A percentile compares a stretch with the other conserved stretches of the same genome.
phyloP scores from a whole-genome alignment of 2,329 filamentous ascomycete species.

The Chrysoporthe puriensis region DNA sequence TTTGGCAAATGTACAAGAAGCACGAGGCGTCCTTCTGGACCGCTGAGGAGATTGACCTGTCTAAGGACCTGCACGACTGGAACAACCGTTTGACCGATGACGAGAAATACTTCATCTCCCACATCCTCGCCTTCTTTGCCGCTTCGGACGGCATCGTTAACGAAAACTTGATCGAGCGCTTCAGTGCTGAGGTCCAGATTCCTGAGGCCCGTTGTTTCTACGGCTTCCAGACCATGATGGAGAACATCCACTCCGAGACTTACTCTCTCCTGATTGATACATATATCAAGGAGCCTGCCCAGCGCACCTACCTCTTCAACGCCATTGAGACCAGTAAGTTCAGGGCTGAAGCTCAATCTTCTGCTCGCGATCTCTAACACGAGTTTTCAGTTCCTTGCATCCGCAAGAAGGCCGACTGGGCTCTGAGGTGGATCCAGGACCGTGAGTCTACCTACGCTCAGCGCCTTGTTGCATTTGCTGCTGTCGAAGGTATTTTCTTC shows the following conservation, averaged over 20 bases:
- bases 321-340: slow-evolving; percentile 93
- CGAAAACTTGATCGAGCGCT: slow-evolving; percentile 97
- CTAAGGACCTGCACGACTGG: slow-evolving; percentile 99
- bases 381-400: slow-evolving; percentile 80
- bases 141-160: slow-evolving; percentile 99
- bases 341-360: slow-evolving; percentile 31
- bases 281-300: slow-evolving; percentile 97
- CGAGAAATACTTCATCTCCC: slow-evolving; percentile 97
- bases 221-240: slow-evolving; percentile 99
- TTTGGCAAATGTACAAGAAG: slow-evolving; percentile 99
- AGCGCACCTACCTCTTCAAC: slow-evolving; percentile 94
- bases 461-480: slow-evolving; percentile 94
- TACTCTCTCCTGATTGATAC: slow-evolving; percentile 99
- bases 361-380: slow-evolving; percentile 61
- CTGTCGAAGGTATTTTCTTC: slow-evolving; percentile 99
- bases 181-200: slow-evolving; percentile 95
- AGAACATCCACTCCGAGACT: slow-evolving; percentile 99
- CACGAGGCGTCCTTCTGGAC: slow-evolving; percentile 99
- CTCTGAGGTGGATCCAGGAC: slow-evolving; percentile 91
- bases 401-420: slow-evolving; percentile 98
- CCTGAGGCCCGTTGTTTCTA: slow-evolving; percentile 99
- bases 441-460: slow-evolving; percentile 92
- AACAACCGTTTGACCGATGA: slow-evolving; percentile 97
- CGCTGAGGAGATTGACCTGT: slow-evolving; percentile 97
- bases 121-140: slow-evolving; percentile 98